Conservation (phyloP, 164 flowering plant species). For the Macadamia tetraphylla region DNA sequence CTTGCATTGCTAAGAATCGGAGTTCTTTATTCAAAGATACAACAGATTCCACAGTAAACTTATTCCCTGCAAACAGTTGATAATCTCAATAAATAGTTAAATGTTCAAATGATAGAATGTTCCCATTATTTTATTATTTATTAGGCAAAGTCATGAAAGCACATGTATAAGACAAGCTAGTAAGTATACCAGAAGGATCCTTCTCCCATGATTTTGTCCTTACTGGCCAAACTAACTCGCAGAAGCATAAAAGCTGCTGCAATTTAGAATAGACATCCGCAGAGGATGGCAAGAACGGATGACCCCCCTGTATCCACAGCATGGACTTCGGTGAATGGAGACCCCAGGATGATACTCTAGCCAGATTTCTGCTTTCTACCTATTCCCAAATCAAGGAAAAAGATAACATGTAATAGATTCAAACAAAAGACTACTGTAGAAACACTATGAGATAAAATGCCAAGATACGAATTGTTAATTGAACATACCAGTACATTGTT, state of each 20-base stretch:
- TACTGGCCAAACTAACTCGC: conserved; percentile 56
- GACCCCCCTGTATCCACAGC: conserved; percentile 90
- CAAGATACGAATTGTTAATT: no score
- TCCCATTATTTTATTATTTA: not conserved
- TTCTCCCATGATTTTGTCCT: conserved; percentile 20
- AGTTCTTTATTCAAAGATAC: conserved; percentile 47
- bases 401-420: not conserved
- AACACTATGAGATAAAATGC: not conserved
- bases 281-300: conserved; percentile 75
- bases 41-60: conserved; percentile 23
- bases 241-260: conserved; percentile 42
- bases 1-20: conserved; percentile 68
- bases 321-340: conserved; percentile 48
- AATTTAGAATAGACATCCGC: conserved; percentile 41
- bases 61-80: conserved; percentile 18
- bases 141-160: not conserved
- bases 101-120: not conserved
- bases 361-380: conserved; percentile 40
- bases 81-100: not conserved
- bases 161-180: not conserved
- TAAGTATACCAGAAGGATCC: conserved; percentile 24
- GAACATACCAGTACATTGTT: conserved; percentile 40
- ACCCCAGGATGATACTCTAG: conserved; percentile 20
- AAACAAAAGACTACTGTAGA: not conserved
- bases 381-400: conserved; percentile 12